Percentiles rank a stretch among this genome's conserved stretches.
phyloP scores from a whole-genome alignment of 208 protist genomes.

The Naegleria lovaniensis region DNA sequence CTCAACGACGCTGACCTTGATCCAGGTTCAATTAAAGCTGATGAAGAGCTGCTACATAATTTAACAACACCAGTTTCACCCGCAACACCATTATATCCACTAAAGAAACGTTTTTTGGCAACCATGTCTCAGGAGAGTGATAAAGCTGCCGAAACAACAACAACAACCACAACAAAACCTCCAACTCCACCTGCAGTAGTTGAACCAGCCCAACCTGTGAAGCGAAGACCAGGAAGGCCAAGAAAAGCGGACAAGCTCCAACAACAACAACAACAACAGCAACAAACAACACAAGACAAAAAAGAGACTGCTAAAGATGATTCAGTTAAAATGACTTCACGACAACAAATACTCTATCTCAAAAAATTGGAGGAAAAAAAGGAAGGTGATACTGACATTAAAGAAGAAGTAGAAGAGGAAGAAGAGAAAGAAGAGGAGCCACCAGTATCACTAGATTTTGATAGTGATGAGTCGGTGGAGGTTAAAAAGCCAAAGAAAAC shows the following conservation, averaged over 20 bases:
- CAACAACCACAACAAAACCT: neutral
- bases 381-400: neutral
- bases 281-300: neutral
- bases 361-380: neutral
- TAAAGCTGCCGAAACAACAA: neutral
- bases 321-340: neutral
- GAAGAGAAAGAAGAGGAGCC: neutral
- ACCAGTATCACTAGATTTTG: neutral
- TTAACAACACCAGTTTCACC: neutral
- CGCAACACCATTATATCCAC: neutral
- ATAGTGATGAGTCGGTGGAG: neutral
- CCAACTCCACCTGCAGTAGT: neutral
- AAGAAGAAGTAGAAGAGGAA: neutral
- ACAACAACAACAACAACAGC: neutral
- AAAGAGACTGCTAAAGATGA: neutral
- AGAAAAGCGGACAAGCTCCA: neutral
- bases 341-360: neutral
- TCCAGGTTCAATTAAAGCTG: neutral
- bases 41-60: neutral
- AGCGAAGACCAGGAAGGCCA: neutral
- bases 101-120: neutral
- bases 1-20: neutral
- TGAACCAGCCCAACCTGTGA: neutral
- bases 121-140: neutral
- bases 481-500: neutral